phyloP scores from a whole-genome alignment of 805 yeast species.

The Komagataella ulmi region DNA sequence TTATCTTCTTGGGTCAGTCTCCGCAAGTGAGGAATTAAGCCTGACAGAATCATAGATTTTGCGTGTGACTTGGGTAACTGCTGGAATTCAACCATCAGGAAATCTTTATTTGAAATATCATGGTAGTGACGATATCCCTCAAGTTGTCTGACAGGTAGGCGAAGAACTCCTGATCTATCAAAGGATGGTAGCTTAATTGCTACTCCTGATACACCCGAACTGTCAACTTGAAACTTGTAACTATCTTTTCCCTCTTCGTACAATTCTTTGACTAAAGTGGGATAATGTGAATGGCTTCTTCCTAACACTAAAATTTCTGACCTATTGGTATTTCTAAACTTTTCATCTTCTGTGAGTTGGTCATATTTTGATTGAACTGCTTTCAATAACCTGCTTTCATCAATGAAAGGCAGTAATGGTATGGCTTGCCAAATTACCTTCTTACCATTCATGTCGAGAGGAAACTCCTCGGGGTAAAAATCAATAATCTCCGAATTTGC shows the following conservation, averaged over 20 bases:
- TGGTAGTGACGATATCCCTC: constrained; percentile 17
- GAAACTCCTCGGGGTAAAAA: constrained; percentile 80
- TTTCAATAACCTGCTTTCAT: constrained; percentile 56
- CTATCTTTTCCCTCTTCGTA: constrained; percentile 23
- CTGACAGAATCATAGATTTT: constrained; percentile 77
- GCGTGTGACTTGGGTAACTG: constrained; percentile 50
- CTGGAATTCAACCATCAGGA: constrained; percentile 33
- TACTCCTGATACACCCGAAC: constrained; percentile 47
- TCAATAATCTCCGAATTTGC: constrained; percentile 76
- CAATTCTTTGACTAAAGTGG: constrained; percentile 21
- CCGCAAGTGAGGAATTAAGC: constrained; percentile 49
- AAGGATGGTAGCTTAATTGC: constrained; percentile 25
- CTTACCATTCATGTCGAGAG: constrained; percentile 91
- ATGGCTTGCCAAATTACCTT: constrained; percentile 94
- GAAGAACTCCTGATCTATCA: constrained; percentile 28
- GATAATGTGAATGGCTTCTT: constrained; percentile 38
- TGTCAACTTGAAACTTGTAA: constrained; percentile 29
- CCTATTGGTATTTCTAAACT: constrained; percentile 53
- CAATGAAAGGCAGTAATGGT: constrained; percentile 82
- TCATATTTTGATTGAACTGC: constrained; percentile 57
- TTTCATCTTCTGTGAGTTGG: constrained; percentile 53
- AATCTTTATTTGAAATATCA: constrained; percentile 23
- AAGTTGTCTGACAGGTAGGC: constrained; percentile 15
- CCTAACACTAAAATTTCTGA: constrained; percentile 62
- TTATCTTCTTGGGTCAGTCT: constrained; percentile 59